Evolutionary conservation across 2,329 filamentous ascomycete genomes (phyloP).

Genomic region (Aspergillus niger): DNA sequence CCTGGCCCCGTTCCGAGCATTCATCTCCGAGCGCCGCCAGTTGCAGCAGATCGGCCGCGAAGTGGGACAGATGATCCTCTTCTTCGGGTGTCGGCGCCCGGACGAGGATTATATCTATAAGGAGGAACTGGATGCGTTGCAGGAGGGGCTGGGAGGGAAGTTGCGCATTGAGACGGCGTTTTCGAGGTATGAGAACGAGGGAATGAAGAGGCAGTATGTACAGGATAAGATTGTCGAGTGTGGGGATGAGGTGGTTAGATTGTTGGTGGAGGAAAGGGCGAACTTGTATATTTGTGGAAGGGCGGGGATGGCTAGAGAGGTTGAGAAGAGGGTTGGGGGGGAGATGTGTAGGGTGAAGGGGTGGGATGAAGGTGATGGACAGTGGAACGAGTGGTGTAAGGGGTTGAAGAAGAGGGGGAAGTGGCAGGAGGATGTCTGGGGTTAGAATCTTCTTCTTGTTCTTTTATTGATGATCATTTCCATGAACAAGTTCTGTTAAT

Average conservation of each 20-base stretch:
- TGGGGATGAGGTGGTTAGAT: conserved; percentile 31
- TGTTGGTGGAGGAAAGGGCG: conserved; percentile 42
- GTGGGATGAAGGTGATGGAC: conserved; percentile 38
- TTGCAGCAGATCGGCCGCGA: conserved; percentile 37
- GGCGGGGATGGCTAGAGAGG: conserved; percentile 45
- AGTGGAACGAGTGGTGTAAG: conserved; percentile 51
- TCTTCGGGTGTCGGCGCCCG: conserved; percentile 45
- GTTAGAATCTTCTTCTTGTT: background rate
- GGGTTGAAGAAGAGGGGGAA: conserved; percentile 53
- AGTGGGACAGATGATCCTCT: conserved; percentile 44
- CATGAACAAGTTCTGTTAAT: background rate
- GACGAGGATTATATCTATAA: conserved; percentile 42
- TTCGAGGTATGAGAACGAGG: conserved; percentile 22
- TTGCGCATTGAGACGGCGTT: conserved; percentile 32
- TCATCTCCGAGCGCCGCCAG: conserved; percentile 45
- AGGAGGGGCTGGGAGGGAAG: conserved; percentile 18
- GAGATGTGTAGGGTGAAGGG: conserved; percentile 38
- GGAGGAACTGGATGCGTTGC: conserved; percentile 32
- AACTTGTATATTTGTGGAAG: conserved; percentile 46
- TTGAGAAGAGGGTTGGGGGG: conserved; percentile 42
- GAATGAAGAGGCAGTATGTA: conserved; percentile 35
- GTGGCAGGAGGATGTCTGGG: conserved; percentile 59
- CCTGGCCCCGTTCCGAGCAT: conserved; percentile 51
- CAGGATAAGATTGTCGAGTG: conserved; percentile 41
- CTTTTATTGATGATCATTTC: no score